Percentiles rank a stretch among this genome's conserved stretches.
Conservation (phyloP, 495 filamentous ascomycete genomes). For the Penicillium simplicissimum region DNA sequence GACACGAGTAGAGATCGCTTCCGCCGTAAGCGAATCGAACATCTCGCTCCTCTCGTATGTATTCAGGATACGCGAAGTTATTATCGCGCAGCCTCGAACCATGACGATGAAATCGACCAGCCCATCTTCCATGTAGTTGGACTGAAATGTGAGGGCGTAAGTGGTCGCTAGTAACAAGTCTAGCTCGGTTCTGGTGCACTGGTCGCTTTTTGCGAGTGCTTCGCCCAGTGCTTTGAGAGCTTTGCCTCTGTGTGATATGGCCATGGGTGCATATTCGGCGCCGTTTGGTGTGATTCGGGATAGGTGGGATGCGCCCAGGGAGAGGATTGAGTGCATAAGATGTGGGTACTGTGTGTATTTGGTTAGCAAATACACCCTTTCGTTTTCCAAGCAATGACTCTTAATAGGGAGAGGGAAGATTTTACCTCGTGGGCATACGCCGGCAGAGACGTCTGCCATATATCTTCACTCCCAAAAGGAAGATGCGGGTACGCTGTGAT, state of each 20-base stretch:
- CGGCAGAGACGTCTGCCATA: neutral
- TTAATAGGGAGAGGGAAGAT: neutral
- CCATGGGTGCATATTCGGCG: neutral
- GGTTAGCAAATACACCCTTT: too few species aligned
- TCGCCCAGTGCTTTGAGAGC: neutral
- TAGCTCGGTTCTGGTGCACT: neutral
- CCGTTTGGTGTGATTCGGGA: neutral
- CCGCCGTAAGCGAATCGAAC: neutral
- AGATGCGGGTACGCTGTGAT: slow-evolving; percentile 34
- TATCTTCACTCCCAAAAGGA: neutral
- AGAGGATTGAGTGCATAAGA: neutral
- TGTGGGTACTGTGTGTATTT: neutral
- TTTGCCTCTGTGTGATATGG: neutral
- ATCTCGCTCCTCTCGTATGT: neutral
- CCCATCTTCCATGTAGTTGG: slow-evolving; percentile 51
- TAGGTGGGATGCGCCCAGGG: neutral
- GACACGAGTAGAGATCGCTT: neutral
- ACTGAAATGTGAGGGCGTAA: neutral
- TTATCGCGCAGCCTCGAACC: slow-evolving; percentile 44
- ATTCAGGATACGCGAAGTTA: neutral
- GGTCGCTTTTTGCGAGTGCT: neutral
- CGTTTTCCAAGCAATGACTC: too few species aligned
- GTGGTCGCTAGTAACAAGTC: neutral
- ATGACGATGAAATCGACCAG: slow-evolving; percentile 64
- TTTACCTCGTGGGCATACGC: neutral